phyloP scores from a whole-genome alignment of 306 rosid species.

The Amphicarpaea edgeworthii region DNA sequence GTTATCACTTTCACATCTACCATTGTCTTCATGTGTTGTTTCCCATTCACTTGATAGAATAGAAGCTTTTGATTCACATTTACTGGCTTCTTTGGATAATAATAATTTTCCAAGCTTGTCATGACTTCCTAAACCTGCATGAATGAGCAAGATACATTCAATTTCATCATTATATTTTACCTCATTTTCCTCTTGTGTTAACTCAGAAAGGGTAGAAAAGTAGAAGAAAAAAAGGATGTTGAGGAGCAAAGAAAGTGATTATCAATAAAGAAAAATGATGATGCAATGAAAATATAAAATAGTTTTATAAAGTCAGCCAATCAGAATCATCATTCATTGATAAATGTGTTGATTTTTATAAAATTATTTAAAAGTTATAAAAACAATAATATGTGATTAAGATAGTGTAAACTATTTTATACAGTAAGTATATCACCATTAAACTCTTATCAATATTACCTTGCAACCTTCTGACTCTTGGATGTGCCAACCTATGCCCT shows the following conservation, averaged over 20 bases:
- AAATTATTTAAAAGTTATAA: too few relatives aligned
- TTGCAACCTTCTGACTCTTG: constrained; percentile 51
- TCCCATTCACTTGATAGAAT: constrained; percentile 37
- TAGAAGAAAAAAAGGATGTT: background rate
- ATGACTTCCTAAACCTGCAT: constrained; percentile 61
- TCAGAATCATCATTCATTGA: too few relatives aligned
- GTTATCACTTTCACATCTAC: constrained; percentile 8
- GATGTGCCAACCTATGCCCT: constrained; percentile 36
- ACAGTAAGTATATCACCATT: too few relatives aligned
- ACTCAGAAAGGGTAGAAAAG: too few relatives aligned
- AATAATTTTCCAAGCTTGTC: constrained; percentile 53
- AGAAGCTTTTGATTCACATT: constrained; percentile 34
- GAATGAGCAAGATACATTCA: constrained; percentile 38
- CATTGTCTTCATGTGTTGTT: constrained; percentile 36
- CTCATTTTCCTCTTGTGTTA: background rate
- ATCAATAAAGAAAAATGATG: too few relatives aligned
- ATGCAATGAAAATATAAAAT: too few relatives aligned
- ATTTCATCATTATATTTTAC: constrained; percentile 33
- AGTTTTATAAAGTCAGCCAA: too few relatives aligned
- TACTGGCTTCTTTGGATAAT: constrained; percentile 41
- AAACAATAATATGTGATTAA: too few relatives aligned
- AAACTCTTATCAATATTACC: constrained; percentile 51
- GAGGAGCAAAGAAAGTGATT: background rate
- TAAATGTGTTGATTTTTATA: too few relatives aligned
- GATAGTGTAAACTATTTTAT: too few relatives aligned